These are phyloP conservation scores for Graphilbum sp. DNA, from an alignment of 2,329 filamentous ascomycete genomes.

Conservation along the genomic window DNA sequence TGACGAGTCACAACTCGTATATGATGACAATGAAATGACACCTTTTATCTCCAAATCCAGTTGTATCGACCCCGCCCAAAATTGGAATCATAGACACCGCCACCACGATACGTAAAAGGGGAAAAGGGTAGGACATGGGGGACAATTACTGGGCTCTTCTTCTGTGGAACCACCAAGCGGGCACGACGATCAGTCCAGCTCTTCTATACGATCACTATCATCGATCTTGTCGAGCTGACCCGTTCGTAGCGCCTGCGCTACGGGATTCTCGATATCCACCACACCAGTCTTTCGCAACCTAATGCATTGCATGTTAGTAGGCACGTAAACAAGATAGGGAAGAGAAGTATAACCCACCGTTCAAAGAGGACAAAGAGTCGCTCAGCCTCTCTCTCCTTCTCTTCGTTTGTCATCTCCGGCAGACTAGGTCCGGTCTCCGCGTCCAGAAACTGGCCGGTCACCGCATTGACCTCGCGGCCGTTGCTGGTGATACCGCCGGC, in stretches of 20 bases:
- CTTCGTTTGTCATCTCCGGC: slow-evolving; percentile 72
- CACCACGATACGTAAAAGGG: background rate
- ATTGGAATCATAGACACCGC: too few species aligned
- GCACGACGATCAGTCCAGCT: slow-evolving; percentile 24
- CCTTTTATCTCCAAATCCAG: too few species aligned
- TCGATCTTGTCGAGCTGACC: slow-evolving; percentile 56
- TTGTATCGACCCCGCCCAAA: background rate
- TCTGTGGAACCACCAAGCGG: too few species aligned
- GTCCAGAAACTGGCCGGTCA: slow-evolving; percentile 71
- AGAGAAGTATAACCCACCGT: slow-evolving; percentile 30
- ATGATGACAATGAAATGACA: too few species aligned
- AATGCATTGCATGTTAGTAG: background rate
- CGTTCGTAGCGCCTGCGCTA: slow-evolving; percentile 50
- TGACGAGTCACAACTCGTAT: too few species aligned
- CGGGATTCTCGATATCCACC: slow-evolving; percentile 63
- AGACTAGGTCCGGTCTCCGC: slow-evolving; percentile 41
- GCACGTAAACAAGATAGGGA: background rate
- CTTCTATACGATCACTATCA: slow-evolving; percentile 34
- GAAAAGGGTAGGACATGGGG: background rate
- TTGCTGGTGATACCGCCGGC: slow-evolving; percentile 7
- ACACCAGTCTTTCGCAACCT: slow-evolving; percentile 59
- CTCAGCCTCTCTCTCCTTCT: slow-evolving; percentile 86
- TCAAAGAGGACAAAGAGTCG: slow-evolving; percentile 82
- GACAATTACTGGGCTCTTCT: slow-evolving; percentile 5
- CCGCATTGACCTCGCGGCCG: slow-evolving; percentile 48